Evolutionary conservation across 306 rosid genomes (phyloP).

Genomic region (Vigna reflexopilosa): DNA sequence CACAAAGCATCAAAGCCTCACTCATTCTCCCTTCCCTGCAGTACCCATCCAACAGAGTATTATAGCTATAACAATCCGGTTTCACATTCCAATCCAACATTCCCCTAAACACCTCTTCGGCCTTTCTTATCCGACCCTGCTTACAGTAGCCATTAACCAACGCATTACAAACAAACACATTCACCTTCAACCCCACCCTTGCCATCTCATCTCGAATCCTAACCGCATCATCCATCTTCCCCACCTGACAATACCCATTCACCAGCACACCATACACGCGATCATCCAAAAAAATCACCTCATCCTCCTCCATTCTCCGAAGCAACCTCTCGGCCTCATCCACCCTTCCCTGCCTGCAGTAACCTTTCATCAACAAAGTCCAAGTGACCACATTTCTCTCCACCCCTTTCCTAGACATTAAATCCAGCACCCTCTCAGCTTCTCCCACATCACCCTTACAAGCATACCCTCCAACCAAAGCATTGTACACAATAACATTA

Average conservation of each 20-base stretch:
- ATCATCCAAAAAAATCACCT: constrained; percentile 61
- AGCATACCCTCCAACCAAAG: constrained; percentile 72
- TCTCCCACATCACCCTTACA: constrained; percentile 61
- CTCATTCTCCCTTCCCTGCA: constrained; percentile 50
- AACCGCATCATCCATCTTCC: constrained; percentile 74
- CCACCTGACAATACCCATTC: constrained; percentile 71
- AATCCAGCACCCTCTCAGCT: constrained; percentile 55
- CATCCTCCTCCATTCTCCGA: constrained; percentile 55
- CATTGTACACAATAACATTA: constrained; percentile 73
- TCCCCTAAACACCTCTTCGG: constrained; percentile 53
- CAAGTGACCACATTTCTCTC: constrained; percentile 62
- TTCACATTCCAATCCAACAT: constrained; percentile 63
- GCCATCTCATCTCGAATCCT: constrained; percentile 74
- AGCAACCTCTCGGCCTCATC: constrained; percentile 75
- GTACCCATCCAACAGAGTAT: constrained; percentile 51
- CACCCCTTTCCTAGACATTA: constrained; percentile 66
- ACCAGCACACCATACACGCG: constrained; percentile 68
- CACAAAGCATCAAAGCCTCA: constrained; percentile 57
- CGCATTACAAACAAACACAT: constrained; percentile 72
- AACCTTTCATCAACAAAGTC: constrained; percentile 71
- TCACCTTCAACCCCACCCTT: constrained; percentile 64
- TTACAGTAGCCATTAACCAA: constrained; percentile 80
- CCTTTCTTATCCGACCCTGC: constrained; percentile 56
- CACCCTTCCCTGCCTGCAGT: constrained; percentile 59
- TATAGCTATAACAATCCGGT: constrained; percentile 57